Evolutionary conservation across 2,329 filamentous ascomycete species (phyloP), one percentile per base, ranked within the genome.

Genomic region (Colletotrichum caudatum): DNA sequence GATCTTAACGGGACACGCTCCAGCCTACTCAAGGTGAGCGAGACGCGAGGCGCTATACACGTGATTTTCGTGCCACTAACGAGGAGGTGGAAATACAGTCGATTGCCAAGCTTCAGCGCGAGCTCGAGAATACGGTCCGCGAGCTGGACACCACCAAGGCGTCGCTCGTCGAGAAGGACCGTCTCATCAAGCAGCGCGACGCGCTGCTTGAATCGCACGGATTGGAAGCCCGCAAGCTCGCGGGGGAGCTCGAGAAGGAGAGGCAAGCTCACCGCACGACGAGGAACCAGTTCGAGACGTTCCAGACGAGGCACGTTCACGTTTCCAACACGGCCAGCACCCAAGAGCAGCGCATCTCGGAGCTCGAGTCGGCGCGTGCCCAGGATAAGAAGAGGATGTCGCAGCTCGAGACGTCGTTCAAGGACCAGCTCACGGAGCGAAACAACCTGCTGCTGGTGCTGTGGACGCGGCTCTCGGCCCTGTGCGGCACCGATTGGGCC

Each of bases 401-500:
- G 1, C 86, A 88, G 64, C 87, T 98, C 9, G 96, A 99, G 81
- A 87, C 91, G 74, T 90, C 91, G 69, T 93, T 94, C 81, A 93
- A 92, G 76, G 95, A 98, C 64, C 94, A 98, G 82, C 87, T 98
- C 50, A 89, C 88, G 54, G 96, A 98, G 82, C 91, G 96, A 66
- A 98, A 98, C 82, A 92, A 93, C 72, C 85, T 99, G 64, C 87
- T 98, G 23, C 88, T 98, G 29, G 88, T 90, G n/a, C 84, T 98
- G 6, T 99, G 96, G 96, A 95, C 95, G 74, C 89, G 93, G 57
- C 87, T 99, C 11, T 95, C 94, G 4, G 87, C 90, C 0, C 87
- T 98, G 54, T 98, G 96, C 77, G 96, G 96, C 14, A 88, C 90
- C 0, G 96, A 98, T 78, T 99, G 96, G 95, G 90, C 93, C 5